These are phyloP conservation scores for Mucor velutinosus DNA, from an alignment of 371 early-diverging fungal species.

Conservation along the genomic window DNA sequence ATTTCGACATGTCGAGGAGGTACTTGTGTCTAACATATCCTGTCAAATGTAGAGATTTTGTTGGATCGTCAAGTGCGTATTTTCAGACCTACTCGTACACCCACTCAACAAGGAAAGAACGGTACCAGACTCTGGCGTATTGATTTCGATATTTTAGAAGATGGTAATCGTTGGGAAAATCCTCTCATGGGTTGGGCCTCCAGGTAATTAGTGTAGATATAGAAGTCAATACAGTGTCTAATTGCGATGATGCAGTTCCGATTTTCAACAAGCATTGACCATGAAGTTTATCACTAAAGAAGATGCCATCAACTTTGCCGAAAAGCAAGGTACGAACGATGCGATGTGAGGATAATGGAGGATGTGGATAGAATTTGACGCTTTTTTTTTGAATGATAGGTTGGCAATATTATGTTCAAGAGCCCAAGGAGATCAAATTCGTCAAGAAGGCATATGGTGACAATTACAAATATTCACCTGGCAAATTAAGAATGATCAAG, in stretches of 20 bases:
- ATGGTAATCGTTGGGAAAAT: slow-evolving; percentile 89
- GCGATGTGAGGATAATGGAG: neutral
- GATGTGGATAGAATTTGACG: neutral
- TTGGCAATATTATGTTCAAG: slow-evolving; percentile 89
- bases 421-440: slow-evolving; percentile 75
- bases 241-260: slow-evolving; percentile 54
- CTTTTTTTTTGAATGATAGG: slow-evolving; percentile 32
- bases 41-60: slow-evolving; percentile 41
- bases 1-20: neutral
- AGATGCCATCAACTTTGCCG: slow-evolving; percentile 91
- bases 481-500: slow-evolving; percentile 76
- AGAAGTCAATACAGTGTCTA: neutral
- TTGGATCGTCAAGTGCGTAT: slow-evolving; percentile 83
- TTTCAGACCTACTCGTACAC: slow-evolving; percentile 80
- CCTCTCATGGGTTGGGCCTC: slow-evolving; percentile 94
- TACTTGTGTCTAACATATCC: no score
- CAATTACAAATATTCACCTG: slow-evolving; percentile 86
- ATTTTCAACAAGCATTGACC: slow-evolving; percentile 83
- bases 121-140: slow-evolving; percentile 84
- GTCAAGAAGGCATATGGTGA: slow-evolving; percentile 85
- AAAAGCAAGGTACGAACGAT: slow-evolving; percentile 80
- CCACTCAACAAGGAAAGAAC: slow-evolving; percentile 85
- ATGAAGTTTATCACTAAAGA: slow-evolving; percentile 87
- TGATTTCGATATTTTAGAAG: slow-evolving; percentile 80
- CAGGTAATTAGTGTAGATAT: slow-evolving; percentile 53